A percentile compares a stretch with the other conserved stretches of the same genome.
phyloP scores from a whole-genome alignment of 345 rosid species.

The Hibiscus mutabilis region DNA sequence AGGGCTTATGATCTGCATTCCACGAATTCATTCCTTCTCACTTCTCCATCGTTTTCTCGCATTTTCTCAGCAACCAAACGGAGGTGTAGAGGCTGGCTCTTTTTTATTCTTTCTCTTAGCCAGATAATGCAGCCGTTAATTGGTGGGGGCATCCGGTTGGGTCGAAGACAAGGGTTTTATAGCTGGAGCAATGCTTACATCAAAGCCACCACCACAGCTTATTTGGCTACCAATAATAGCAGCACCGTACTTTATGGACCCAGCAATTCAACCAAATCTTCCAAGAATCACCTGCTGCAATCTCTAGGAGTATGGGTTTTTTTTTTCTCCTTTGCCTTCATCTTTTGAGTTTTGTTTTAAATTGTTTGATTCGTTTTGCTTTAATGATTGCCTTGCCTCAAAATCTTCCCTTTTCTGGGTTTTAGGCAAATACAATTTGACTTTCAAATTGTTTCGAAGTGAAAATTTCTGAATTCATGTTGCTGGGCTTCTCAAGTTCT shows the following conservation, averaged over 20 bases:
- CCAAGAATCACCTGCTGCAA: conserved; percentile 8
- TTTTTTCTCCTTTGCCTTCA: neutral
- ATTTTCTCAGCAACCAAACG: neutral
- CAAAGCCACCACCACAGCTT: conserved; percentile 4
- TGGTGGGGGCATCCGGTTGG: conserved; percentile 19
- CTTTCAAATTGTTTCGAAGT: too few relatives aligned
- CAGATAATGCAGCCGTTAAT: conserved; percentile 28
- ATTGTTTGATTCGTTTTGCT: too few relatives aligned
- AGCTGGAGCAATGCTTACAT: conserved; percentile 8
- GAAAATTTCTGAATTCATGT: too few relatives aligned
- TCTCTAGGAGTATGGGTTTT: conserved; percentile 6
- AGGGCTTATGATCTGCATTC: neutral
- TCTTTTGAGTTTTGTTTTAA: neutral
- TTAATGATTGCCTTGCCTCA: too few relatives aligned
- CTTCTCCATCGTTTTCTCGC: neutral
- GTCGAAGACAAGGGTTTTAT: conserved; percentile 17
- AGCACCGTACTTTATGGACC: conserved; percentile 3
- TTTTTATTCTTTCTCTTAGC: neutral
- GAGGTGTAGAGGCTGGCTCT: neutral
- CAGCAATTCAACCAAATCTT: conserved; percentile 1
- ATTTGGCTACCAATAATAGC: neutral
- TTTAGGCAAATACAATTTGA: too few relatives aligned
- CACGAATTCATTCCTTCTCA: neutral
- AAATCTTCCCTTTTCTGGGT: too few relatives aligned
- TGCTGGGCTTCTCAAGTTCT: too few relatives aligned